Percentiles rank a stretch among this genome's conserved stretches.
Conservation (phyloP, 2,329 filamentous ascomycete genomes). For the Calonectria pauciramosa region DNA sequence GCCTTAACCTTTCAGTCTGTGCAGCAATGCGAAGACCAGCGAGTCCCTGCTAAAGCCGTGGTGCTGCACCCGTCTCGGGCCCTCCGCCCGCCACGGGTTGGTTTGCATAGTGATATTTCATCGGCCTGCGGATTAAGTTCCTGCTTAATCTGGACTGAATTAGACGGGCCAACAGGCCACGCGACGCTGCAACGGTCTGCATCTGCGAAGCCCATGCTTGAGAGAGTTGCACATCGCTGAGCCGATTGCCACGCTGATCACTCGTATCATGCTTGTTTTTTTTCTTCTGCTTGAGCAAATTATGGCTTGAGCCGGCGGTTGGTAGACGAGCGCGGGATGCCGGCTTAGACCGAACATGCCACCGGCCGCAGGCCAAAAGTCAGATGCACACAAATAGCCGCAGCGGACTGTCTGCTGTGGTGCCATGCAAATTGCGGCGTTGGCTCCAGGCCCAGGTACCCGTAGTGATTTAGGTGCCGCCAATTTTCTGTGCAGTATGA, state of each 20-base stretch:
- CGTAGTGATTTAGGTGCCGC: background rate
- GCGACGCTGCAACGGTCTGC: background rate
- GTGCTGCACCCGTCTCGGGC: conserved; percentile 23
- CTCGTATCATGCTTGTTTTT: background rate
- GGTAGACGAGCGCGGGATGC: background rate
- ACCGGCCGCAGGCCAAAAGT: conserved; percentile 9
- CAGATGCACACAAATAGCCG: conserved; percentile 3
- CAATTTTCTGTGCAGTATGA: background rate
- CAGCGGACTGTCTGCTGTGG: background rate
- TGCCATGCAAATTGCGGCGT: conserved; percentile 11
- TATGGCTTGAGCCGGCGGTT: background rate
- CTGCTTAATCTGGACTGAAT: conserved; percentile 6
- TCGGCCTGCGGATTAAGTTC: conserved; percentile 3
- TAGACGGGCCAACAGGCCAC: background rate
- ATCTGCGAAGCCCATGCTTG: background rate
- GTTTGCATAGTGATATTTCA: conserved; percentile 21
- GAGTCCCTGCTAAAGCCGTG: conserved; percentile 14
- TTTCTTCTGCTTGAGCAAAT: background rate
- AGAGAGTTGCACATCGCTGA: background rate
- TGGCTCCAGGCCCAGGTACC: background rate
- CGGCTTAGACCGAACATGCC: conserved; percentile 15
- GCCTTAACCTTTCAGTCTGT: conserved; percentile 23
- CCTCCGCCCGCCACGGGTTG: conserved; percentile 14
- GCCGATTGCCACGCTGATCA: background rate
- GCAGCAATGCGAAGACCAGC: background rate